Evolutionary conservation across 163 green algal genomes (phyloP), one percentile per base, ranked within the genome.

Genomic region (Chlorella variabilis): DNA sequence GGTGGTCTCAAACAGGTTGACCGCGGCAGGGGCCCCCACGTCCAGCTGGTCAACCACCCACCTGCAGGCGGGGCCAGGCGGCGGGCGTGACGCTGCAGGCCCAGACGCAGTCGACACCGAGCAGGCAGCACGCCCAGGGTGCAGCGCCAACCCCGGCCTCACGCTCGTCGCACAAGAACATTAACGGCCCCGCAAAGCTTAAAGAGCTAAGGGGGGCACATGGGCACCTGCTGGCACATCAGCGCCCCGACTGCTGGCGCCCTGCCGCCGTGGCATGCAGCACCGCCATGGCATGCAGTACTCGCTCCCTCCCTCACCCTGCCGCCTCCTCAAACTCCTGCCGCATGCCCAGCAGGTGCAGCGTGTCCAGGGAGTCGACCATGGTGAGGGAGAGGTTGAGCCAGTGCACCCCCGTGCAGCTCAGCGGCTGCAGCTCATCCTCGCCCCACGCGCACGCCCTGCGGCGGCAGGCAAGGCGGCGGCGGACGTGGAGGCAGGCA

Each of bases 1-100:
- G 45, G 89, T 94, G 15, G 90, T 91, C 76, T 93, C 91, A 80
- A 94, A 94, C 54, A 93, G 61, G 63, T 91, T 91, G 8, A 91
- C 89, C 11, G 48, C 48, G 27, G 34, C 71, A 36, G 87, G 71
- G 17, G 39, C 49, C 7, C 67, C 51, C 18, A 90, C 36, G 5
- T 81, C 58, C 51, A 92, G 61, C n/a, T 78, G 42, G 0, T 45
- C 41, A 2, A 69, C 76, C 31, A 91, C 65, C 77, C 81, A 85
- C 21, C 74, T 73, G 38, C 71, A 71, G 0, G 17, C n/a, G 29
- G 29, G 13, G 18, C n/a, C 3, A 62, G 39, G 42, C 25, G 45
- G 45, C 11, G 45, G n/a, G n/a, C n/a, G n/a, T n/a, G n/a, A n/a
- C n/a, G n/a, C n/a, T n/a, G n/a, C n/a, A n/a, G n/a, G n/a, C n/a